Percentiles rank a stretch among this genome's conserved stretches.
Conservation (phyloP, 108 stramenopile species). For the Skeletonema menzelii region DNA sequence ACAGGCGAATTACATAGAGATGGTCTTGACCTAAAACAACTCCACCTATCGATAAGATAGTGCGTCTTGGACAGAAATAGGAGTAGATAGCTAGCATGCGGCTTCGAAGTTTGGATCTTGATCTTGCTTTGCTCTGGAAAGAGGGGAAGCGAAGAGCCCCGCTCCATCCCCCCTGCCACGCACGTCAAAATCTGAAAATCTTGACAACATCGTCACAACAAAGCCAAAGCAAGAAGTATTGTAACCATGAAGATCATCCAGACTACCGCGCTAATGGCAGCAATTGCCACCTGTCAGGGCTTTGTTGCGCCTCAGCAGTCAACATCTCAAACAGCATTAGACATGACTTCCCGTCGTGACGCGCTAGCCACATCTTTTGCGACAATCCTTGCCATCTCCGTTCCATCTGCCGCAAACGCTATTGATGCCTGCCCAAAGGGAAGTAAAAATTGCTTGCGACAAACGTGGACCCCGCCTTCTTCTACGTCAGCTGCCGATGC, state of each 20-base stretch:
- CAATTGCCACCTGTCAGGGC: not conserved
- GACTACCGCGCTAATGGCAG: not conserved
- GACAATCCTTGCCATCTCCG: not conserved
- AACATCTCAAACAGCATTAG: not conserved
- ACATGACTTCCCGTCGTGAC: not conserved
- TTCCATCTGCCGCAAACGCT: slow-evolving; percentile 49
- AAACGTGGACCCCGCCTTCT: slow-evolving; percentile 76
- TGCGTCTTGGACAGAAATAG: too few species aligned
- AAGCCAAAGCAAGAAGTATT: not conserved
- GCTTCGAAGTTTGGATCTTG: too few species aligned
- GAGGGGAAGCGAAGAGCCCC: too few species aligned
- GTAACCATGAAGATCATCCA: not conserved
- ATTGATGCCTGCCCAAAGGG: slow-evolving; percentile 64
- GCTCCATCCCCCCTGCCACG: too few species aligned
- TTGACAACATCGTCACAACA: too few species aligned
- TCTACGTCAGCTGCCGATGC: slow-evolving; percentile 50
- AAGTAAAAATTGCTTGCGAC: slow-evolving; percentile 78
- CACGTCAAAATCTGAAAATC: too few species aligned
- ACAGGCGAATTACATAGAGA: too few species aligned
- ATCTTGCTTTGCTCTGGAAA: too few species aligned
- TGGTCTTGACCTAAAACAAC: too few species aligned
- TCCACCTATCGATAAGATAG: too few species aligned
- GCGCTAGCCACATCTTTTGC: not conserved
- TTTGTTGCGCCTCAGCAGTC: not conserved
- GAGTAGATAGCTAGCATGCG: too few species aligned